A percentile compares a stretch with the other conserved stretches of the same genome.
These are phyloP conservation scores for Symbiodinium pilosum DNA, from an alignment of 73 alveolate genomes.

Conservation along the genomic window DNA sequence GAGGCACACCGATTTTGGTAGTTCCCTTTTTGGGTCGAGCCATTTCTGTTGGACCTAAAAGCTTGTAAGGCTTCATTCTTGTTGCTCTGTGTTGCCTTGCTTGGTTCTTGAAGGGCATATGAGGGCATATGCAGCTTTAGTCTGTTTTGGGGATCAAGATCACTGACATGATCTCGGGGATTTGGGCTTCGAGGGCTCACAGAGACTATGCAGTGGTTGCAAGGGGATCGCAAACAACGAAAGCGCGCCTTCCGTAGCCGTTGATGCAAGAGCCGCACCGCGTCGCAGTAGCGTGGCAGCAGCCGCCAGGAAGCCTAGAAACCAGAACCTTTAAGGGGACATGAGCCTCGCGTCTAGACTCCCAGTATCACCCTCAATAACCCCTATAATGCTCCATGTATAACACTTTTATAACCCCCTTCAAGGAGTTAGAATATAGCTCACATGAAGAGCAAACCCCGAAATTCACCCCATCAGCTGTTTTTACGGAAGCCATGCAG, in stretches of 20 bases:
- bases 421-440: too few species aligned
- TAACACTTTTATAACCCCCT: too few species aligned
- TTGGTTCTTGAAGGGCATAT: not conserved
- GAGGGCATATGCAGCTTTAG: not conserved
- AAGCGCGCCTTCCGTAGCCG: slow-evolving; percentile 31
- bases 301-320: slow-evolving; percentile 54
- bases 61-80: too few species aligned
- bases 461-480: too few species aligned
- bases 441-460: too few species aligned
- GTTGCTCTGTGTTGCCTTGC: too few species aligned
- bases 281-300: slow-evolving; percentile 78
- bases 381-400: too few species aligned
- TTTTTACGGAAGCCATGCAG: too few species aligned
- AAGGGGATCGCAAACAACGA: too few species aligned
- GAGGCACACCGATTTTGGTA: too few species aligned
- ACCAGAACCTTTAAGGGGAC: not conserved
- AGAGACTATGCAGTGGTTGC: not conserved
- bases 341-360: not conserved
- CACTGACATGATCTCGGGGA: not conserved
- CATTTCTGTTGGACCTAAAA: too few species aligned
- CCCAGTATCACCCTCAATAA: not conserved
- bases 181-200: not conserved
- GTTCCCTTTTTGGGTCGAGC: too few species aligned
- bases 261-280: slow-evolving; percentile 41
- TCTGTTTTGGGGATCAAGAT: not conserved